These are phyloP conservation scores for Firmiana major DNA, from an alignment of 345 rosid species.

Conservation along the genomic window DNA sequence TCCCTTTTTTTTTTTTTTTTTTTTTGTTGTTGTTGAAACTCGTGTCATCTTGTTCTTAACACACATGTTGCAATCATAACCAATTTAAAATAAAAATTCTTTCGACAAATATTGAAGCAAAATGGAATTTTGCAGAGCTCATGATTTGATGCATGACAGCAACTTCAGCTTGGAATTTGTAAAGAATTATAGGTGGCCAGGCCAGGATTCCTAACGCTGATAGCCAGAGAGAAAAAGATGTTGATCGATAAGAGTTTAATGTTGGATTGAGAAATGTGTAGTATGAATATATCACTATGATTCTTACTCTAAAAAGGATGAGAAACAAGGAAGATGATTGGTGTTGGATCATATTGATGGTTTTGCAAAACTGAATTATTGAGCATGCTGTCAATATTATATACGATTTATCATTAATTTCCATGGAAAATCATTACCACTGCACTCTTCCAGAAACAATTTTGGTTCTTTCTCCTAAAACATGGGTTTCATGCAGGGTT, in stretches of 20 bases:
- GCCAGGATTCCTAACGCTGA: background rate
- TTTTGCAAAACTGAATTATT: background rate
- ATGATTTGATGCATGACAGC: background rate
- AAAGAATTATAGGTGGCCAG: background rate
- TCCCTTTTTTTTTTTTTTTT: too few species aligned
- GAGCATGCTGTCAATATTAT: background rate
- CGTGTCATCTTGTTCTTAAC: background rate
- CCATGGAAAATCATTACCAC: too few species aligned
- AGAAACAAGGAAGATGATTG: too few species aligned
- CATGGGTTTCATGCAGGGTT: too few species aligned
- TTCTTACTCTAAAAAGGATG: background rate
- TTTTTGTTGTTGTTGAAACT: background rate
- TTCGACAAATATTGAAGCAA: background rate
- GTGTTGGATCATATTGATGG: too few species aligned
- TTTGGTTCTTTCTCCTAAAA: too few species aligned
- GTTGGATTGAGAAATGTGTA: too few species aligned
- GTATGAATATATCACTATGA: background rate
- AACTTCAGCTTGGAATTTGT: background rate
- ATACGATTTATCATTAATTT: background rate
- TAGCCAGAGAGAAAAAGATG: too few species aligned
- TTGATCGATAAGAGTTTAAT: too few species aligned
- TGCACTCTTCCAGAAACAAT: too few species aligned
- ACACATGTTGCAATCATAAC: slow-evolving; percentile 13
- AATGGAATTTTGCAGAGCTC: background rate
- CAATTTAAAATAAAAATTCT: background rate